Conservation (phyloP, 2,329 filamentous ascomycete species). For the Lachnellula hyalina region DNA sequence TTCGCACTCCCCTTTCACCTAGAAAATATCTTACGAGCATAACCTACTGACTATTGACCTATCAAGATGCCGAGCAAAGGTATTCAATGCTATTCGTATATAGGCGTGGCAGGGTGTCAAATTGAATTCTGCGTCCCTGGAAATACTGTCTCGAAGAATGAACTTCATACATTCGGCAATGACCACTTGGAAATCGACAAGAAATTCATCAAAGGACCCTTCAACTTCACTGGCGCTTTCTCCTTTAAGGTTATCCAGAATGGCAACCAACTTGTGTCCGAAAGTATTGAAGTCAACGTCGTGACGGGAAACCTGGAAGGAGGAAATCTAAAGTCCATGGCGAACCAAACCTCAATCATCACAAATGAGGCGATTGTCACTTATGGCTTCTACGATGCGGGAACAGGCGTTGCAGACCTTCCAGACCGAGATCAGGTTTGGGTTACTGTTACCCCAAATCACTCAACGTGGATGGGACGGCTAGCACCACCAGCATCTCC, state of each 20-base stretch:
- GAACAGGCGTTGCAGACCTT: constrained; percentile 38
- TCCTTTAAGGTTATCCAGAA: constrained; percentile 37
- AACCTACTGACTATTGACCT: not conserved
- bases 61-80: constrained; percentile 39
- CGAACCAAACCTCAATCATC: constrained; percentile 18
- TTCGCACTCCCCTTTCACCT: not conserved
- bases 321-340: constrained; percentile 32
- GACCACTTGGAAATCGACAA: constrained; percentile 43
- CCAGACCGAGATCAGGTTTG: constrained; percentile 41
- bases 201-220: constrained; percentile 35
- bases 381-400: constrained; percentile 46
- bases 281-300: constrained; percentile 42
- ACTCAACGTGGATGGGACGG: constrained; percentile 39
- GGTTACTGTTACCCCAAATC: constrained; percentile 40
- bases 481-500: constrained; percentile 37
- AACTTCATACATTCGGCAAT: constrained; percentile 33
- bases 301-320: constrained; percentile 39
- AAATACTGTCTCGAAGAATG: constrained; percentile 30
- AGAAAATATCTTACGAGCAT: not conserved
- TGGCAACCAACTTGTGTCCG: constrained; percentile 36
- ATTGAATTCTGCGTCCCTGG: constrained; percentile 43
- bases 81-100: constrained; percentile 36
- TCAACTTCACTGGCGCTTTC: constrained; percentile 42
- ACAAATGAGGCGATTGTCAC: constrained; percentile 36
- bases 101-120: constrained; percentile 35